Conservation (phyloP, 495 filamentous ascomycete genomes). For the Xylaria grammica region DNA sequence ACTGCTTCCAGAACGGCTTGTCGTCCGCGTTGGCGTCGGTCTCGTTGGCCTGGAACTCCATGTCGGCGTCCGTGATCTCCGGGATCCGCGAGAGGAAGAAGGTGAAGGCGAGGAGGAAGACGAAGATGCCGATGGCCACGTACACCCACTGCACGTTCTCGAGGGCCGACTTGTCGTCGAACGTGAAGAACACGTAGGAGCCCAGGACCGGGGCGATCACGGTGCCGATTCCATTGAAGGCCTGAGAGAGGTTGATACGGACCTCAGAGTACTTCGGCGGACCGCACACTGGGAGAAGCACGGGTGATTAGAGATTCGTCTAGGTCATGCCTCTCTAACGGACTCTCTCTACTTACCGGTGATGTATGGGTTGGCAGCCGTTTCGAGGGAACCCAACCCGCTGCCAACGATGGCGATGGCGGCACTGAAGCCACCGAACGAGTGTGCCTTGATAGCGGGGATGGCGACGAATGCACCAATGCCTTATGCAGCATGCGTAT, state of each 20-base stretch:
- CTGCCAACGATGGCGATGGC: conserved; percentile 72
- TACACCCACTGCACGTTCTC: conserved; percentile 76
- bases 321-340: neutral
- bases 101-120: conserved; percentile 65
- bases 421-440: conserved; percentile 73
- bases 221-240: conserved; percentile 70
- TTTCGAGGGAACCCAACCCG: conserved; percentile 74
- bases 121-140: conserved; percentile 72
- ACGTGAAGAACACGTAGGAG: conserved; percentile 70
- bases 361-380: conserved; percentile 71
- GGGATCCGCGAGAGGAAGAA: conserved; percentile 71
- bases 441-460: conserved; percentile 43
- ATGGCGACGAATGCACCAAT: conserved; percentile 48
- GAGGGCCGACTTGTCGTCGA: conserved; percentile 56
- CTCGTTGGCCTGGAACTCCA: conserved; percentile 58
- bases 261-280: conserved; percentile 71
- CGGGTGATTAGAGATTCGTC: neutral
- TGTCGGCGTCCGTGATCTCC: conserved; percentile 77
- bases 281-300: conserved; percentile 55
- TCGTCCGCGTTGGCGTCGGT: conserved; percentile 47
- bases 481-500: conserved; percentile 20
- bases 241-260: conserved; percentile 70
- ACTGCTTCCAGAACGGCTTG: conserved; percentile 65
- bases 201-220: conserved; percentile 68
- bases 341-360: conserved; percentile 38